Percentiles rank a stretch among this genome's conserved stretches.
Conservation (phyloP, 2,329 filamentous ascomycete species). For the Claviceps arundinis region DNA sequence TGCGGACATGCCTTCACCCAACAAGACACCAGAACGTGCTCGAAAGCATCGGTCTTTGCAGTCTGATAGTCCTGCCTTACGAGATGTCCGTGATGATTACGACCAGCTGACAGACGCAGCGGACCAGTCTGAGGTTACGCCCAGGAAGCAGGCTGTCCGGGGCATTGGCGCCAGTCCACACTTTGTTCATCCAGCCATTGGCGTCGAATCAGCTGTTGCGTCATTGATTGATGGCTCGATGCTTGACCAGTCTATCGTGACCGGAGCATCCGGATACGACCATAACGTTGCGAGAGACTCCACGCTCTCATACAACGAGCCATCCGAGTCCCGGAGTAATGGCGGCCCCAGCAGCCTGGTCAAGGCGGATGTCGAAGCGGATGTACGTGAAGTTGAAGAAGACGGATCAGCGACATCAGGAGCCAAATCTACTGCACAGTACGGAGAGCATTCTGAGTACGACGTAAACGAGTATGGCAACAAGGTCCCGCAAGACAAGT, state of each 20-base stretch:
- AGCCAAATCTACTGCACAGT: slow-evolving; percentile 23
- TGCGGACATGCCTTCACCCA: slow-evolving; percentile 36
- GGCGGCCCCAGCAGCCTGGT: slow-evolving; percentile 24
- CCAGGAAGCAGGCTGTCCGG: slow-evolving; percentile 56
- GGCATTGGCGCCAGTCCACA: slow-evolving; percentile 61
- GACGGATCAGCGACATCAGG: slow-evolving; percentile 28
- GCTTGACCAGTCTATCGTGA: slow-evolving; percentile 56
- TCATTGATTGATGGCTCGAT: slow-evolving; percentile 69
- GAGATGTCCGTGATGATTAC: slow-evolving; percentile 38
- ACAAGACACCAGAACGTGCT: slow-evolving; percentile 32
- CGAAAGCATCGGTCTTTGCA: slow-evolving; percentile 21
- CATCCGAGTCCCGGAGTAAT: slow-evolving; percentile 17
- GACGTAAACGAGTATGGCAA: slow-evolving; percentile 45
- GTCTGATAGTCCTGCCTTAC: slow-evolving; percentile 21
- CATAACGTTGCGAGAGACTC: slow-evolving; percentile 27
- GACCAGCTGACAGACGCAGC: slow-evolving; percentile 42
- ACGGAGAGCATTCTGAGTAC: slow-evolving; percentile 39
- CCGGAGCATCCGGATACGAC: slow-evolving; percentile 39
- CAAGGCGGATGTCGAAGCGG: slow-evolving; percentile 26
- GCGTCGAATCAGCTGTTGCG: slow-evolving; percentile 79
- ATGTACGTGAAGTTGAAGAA: slow-evolving; percentile 24
- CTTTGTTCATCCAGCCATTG: slow-evolving; percentile 58
- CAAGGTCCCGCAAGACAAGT: slow-evolving; percentile 34
- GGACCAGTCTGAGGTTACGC: slow-evolving; percentile 43
- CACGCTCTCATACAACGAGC: slow-evolving; percentile 21